Evolutionary conservation across 23 red algal genomes (phyloP).

Genomic region (Gracilaria vermiculophylla): DNA sequence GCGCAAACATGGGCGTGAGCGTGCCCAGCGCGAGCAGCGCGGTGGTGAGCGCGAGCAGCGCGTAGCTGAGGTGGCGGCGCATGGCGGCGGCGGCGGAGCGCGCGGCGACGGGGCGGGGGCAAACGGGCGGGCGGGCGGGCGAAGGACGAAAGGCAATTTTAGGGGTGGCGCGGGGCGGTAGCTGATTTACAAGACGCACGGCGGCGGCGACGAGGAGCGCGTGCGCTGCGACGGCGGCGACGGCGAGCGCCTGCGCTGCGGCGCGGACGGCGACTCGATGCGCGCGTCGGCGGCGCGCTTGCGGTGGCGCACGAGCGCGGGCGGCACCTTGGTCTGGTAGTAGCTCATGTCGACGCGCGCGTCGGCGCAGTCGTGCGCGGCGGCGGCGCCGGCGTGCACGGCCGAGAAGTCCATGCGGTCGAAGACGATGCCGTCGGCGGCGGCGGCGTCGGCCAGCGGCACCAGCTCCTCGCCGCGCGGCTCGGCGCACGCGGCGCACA

Average conservation of each 20-base stretch:
- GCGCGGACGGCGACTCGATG: background rate
- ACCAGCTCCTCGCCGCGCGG: background rate
- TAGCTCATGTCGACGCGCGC: slow-evolving; percentile 31
- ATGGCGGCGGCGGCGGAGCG: background rate
- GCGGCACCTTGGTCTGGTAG: slow-evolving; percentile 52
- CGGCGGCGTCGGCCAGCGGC: background rate
- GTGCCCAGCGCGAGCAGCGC: slow-evolving; percentile 38
- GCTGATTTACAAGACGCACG: too few relatives aligned
- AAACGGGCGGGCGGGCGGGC: too few relatives aligned
- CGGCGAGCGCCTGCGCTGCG: background rate
- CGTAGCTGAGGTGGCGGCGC: background rate
- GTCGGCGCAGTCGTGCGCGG: background rate
- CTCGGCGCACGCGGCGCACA: slow-evolving; percentile 32
- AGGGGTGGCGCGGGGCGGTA: too few relatives aligned
- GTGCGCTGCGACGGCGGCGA: background rate
- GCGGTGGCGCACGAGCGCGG: background rate
- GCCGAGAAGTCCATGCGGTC: slow-evolving; percentile 46
- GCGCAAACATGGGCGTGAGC: slow-evolving; percentile 18
- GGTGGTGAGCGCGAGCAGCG: slow-evolving; percentile 8
- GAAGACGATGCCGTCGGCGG: slow-evolving; percentile 11
- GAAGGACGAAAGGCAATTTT: too few relatives aligned
- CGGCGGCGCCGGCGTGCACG: background rate
- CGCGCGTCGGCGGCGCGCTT: background rate
- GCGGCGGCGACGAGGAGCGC: background rate
- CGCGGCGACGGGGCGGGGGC: background rate